Evolutionary conservation across 2,329 filamentous ascomycete species (phyloP).

Genomic region (Incumbomyces lentus): DNA sequence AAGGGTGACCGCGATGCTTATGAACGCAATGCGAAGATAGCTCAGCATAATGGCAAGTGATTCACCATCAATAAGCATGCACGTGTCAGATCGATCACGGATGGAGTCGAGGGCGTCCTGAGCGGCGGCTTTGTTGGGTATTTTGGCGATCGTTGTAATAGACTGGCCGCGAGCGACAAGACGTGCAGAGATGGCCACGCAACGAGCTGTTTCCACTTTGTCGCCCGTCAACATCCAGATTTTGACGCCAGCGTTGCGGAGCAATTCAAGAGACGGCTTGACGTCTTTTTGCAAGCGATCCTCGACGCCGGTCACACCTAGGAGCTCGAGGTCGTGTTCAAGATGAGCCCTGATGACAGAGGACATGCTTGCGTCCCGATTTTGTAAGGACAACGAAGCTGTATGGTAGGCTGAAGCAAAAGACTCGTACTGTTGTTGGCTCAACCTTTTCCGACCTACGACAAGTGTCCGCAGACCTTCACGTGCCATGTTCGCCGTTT

Average conservation of each 20-base stretch:
- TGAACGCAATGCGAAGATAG: conserved; percentile 75
- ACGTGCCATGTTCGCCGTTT: conserved; percentile 98
- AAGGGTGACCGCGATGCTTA: conserved; percentile 74
- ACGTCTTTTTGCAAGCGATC: conserved; percentile 94
- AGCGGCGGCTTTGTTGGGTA: conserved; percentile 73
- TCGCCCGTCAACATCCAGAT: conserved; percentile 99
- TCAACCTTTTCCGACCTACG: conserved; percentile 82
- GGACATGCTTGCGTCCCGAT: conserved; percentile 73
- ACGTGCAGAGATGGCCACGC: conserved; percentile 90
- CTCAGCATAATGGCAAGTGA: conserved; percentile 73
- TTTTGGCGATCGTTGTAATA: conserved; percentile 82
- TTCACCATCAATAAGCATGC: conserved; percentile 89
- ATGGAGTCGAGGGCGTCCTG: conserved; percentile 84
- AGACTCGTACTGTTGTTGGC: conserved; percentile 64
- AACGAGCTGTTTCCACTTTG: conserved; percentile 94
- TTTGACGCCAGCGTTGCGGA: conserved; percentile 95
- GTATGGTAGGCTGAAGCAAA: conserved; percentile 67
- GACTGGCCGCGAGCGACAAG: conserved; percentile 88
- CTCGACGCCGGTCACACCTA: conserved; percentile 96
- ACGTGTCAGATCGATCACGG: conserved; percentile 73
- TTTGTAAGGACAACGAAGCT: conserved; percentile 68
- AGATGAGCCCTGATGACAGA: conserved; percentile 68
- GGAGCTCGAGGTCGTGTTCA: conserved; percentile 77
- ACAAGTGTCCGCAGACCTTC: conserved; percentile 91
- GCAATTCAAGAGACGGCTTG: conserved; percentile 84